These are phyloP conservation scores for Gossypium lobatum DNA, from an alignment of 441 rosid species.

Conservation along the genomic window DNA sequence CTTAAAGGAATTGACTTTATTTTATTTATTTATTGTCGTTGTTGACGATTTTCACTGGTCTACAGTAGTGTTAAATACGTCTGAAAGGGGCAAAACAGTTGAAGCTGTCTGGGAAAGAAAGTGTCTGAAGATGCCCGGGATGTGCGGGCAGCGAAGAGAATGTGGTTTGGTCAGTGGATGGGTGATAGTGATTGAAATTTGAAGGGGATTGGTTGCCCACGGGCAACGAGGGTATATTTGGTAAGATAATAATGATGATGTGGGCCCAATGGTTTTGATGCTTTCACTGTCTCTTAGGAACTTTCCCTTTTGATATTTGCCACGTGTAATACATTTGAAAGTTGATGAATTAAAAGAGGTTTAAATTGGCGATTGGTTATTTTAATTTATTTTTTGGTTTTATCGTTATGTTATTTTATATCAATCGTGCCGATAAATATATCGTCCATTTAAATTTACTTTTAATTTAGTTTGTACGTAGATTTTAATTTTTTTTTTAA, in stretches of 20 bases:
- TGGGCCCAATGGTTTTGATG: slow-evolving; percentile 19
- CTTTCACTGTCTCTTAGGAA: neutral
- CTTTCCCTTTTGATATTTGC: neutral
- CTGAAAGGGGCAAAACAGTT: neutral
- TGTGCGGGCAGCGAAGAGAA: slow-evolving; percentile 22
- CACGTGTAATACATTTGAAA: neutral
- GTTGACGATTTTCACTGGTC: neutral
- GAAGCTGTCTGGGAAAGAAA: neutral
- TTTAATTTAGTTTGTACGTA: too few relatives aligned
- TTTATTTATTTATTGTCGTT: neutral
- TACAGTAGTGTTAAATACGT: neutral
- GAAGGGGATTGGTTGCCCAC: neutral
- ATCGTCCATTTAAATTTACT: fast-evolving
- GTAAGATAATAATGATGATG: neutral
- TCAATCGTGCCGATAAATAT: fast-evolving
- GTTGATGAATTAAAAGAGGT: too few relatives aligned
- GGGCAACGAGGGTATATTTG: slow-evolving; percentile 34
- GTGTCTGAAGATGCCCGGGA: slow-evolving; percentile 21
- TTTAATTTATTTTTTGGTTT: too few relatives aligned
- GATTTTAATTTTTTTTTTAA: too few relatives aligned
- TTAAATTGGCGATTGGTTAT: fast-evolving
- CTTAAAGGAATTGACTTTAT: too few relatives aligned
- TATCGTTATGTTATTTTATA: too few relatives aligned
- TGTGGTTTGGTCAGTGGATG: neutral
- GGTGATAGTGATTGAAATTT: neutral